Conservation (phyloP, 2,329 filamentous ascomycete species). For the Neopestalotiopsis clavispora region DNA sequence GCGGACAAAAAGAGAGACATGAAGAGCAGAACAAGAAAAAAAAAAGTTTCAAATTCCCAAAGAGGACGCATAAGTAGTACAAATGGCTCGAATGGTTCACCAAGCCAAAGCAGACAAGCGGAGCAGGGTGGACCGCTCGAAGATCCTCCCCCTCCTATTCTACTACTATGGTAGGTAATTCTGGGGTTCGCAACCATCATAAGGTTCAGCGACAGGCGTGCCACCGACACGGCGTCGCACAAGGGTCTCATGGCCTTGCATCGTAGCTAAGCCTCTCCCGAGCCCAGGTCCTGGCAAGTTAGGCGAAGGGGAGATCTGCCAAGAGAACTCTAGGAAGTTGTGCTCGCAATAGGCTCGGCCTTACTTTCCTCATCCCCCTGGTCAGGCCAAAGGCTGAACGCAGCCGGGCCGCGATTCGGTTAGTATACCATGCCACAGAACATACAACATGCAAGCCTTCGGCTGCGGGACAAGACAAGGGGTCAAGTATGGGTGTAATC, state of each 20-base stretch:
- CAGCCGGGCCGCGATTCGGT: not conserved
- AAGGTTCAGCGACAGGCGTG: not conserved
- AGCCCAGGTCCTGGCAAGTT: not conserved
- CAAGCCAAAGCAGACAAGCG: not conserved
- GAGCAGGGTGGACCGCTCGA: not conserved
- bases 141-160: not conserved
- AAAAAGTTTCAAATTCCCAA: not conserved
- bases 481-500: no score
- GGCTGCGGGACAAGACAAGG: no score
- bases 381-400: not conserved
- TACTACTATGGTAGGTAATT: not conserved
- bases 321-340: not conserved
- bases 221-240: not conserved
- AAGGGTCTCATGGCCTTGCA: not conserved
- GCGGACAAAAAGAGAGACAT: not conserved
- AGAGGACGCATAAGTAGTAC: constrained; percentile 2
- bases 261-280: not conserved
- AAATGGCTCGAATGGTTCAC: not conserved
- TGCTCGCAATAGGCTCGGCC: not conserved
- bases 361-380: not conserved
- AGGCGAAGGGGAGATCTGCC: not conserved
- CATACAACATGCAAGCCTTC: no score
- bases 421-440: not conserved
- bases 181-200: not conserved
- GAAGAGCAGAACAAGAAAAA: no score